Evolutionary conservation across 2,329 filamentous ascomycete genomes (phyloP), one percentile per base, ranked within the genome.

Genomic region (Penicillium nordicum): DNA sequence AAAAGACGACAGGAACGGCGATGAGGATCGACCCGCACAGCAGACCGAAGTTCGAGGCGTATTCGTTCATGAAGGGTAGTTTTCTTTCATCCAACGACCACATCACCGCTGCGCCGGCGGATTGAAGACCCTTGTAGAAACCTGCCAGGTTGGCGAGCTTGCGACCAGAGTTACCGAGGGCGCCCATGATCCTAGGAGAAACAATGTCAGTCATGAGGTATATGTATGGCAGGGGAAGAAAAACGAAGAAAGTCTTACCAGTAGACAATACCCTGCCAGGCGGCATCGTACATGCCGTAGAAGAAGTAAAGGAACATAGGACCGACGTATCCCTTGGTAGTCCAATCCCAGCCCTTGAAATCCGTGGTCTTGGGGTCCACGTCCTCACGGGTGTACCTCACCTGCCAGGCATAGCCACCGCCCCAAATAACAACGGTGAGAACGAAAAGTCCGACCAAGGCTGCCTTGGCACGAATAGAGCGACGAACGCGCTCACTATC

Each of bases 241-340:
- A n/a, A n/a, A 29, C 18, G 27, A 27, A 54, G 48, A 68, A 2
- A 8, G 5, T 18, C 78, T 62, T 74, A 82, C 92, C 92, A 97
- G 81, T 97, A 96, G 44, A 92, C 87, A 67, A 80, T 84, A 0
- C 90, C 92, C 78, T 97, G 93, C 89, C 90, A 97, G 53, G 86
- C 82, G 37, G 92, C 89, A 72, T 96, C 92, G 66, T 86, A 93
- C 74, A 93, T 86, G 41, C 90, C 90, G 72, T 93, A 95, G 76
- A 92, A 92, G 64, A 96, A 89, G 79, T 91, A 94, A 40, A 96
- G 76, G 73, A 95, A 90, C 84, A 95, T 89, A 14, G 89, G 88
- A 0, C 87, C 90, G 52, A 86, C 81, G 70, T 87, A 93, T 44
- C 85, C 85, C 10, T 78, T 72, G 51, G 84, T 79, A 1, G 78